Conservation (phyloP, 2,329 filamentous ascomycete species). For the Tympanopsis confertula region DNA sequence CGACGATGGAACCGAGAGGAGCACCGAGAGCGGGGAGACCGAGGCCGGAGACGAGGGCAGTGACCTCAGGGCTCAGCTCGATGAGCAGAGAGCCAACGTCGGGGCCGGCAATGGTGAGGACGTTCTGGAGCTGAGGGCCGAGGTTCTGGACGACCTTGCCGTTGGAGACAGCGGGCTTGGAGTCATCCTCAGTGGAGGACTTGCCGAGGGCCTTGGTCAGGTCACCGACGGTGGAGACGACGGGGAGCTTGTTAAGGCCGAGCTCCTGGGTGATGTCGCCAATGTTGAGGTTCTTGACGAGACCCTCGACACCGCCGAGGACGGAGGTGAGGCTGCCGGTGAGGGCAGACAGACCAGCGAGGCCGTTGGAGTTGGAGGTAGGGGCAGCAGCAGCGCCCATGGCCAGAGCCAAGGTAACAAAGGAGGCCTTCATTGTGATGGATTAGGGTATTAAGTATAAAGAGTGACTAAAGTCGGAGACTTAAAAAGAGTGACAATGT, state of each 20-base stretch:
- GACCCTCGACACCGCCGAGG: too few species aligned
- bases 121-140: slow-evolving; percentile 3
- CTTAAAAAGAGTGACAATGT: too few species aligned
- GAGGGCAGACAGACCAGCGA: slow-evolving; percentile 3
- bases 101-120: slow-evolving; percentile 15
- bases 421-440: not conserved
- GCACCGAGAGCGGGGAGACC: slow-evolving; percentile 13
- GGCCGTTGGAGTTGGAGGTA: not conserved
- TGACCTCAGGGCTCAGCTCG: slow-evolving; percentile 16
- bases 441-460: not conserved
- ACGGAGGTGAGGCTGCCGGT: slow-evolving; percentile 12
- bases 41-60: slow-evolving; percentile 13
- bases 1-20: slow-evolving; percentile 13
- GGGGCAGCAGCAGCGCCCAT: not conserved
- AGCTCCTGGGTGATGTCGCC: too few species aligned
- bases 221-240: not conserved
- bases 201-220: slow-evolving; percentile 8
- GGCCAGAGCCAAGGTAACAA: not conserved
- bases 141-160: not conserved
- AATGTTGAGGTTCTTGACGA: too few species aligned
- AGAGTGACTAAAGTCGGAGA: not conserved
- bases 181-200: slow-evolving; percentile 13
- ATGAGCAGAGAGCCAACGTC: slow-evolving; percentile 15
- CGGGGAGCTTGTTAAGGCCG: too few species aligned
- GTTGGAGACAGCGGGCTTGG: slow-evolving; percentile 1